Evolutionary conservation across 1,284 basidiomycete genomes (phyloP).

Genomic region (Cerrena zonata): DNA sequence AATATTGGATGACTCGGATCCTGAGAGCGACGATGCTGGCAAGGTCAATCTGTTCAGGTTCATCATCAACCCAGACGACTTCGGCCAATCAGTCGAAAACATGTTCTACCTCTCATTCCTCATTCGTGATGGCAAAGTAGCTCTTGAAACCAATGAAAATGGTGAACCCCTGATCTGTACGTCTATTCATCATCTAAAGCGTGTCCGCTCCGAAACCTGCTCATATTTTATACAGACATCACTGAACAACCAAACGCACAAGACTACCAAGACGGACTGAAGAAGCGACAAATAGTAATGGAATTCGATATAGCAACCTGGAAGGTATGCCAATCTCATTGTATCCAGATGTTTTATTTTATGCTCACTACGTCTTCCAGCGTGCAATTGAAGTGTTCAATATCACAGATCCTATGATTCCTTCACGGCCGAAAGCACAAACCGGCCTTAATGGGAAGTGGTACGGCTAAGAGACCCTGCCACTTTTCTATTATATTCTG

Average conservation of each 20-base stretch:
- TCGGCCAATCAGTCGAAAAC: constrained; percentile 89
- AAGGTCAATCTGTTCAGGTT: constrained; percentile 76
- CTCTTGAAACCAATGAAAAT: constrained; percentile 56
- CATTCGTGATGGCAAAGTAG: constrained; percentile 77
- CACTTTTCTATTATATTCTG: neutral
- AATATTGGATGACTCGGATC: neutral
- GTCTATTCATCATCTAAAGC: constrained; percentile 30
- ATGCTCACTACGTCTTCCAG: constrained; percentile 31
- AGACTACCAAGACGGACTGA: constrained; percentile 59
- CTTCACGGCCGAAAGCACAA: constrained; percentile 52
- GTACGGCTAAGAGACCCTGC: constrained; percentile 53
- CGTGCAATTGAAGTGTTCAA: constrained; percentile 77
- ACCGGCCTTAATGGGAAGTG: constrained; percentile 57
- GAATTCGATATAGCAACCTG: constrained; percentile 83
- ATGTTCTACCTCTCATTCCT: constrained; percentile 90
- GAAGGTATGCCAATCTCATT: constrained; percentile 44
- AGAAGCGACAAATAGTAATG: constrained; percentile 77
- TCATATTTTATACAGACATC: constrained; percentile 33
- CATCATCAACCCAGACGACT: constrained; percentile 81
- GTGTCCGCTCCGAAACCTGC: neutral
- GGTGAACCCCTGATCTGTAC: constrained; percentile 74
- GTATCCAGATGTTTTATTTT: neutral
- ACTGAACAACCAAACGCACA: constrained; percentile 60
- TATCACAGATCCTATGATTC: constrained; percentile 64
- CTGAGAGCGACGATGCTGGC: constrained; percentile 21